phyloP scores from a whole-genome alignment of 2,329 filamentous ascomycete species.

The Dothistroma septosporum region DNA sequence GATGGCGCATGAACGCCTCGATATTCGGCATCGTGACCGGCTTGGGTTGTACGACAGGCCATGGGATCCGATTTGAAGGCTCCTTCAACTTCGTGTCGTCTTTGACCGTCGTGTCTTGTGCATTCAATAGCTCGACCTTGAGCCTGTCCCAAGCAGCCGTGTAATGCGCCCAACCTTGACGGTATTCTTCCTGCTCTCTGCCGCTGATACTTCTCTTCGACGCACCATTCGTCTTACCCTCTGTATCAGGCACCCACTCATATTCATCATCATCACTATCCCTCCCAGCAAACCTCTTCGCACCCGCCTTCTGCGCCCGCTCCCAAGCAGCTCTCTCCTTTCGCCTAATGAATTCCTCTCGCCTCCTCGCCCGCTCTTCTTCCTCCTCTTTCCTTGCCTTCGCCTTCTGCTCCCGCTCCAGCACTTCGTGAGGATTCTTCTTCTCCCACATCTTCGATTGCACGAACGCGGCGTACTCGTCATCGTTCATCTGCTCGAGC shows the following conservation, averaged over 20 bases:
- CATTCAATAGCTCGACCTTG: constrained; percentile 25
- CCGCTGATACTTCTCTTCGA: constrained; percentile 10
- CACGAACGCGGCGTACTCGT: constrained; percentile 85
- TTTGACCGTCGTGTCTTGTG: constrained; percentile 2
- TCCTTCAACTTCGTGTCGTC: constrained; percentile 13
- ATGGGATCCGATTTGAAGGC: constrained; percentile 51
- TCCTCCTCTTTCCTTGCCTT: constrained; percentile 48
- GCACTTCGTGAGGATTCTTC: constrained; percentile 76
- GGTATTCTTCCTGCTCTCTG: constrained; percentile 22
- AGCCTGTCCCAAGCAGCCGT: constrained; percentile 31
- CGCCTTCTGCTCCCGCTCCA: constrained; percentile 65
- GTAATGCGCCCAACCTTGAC: constrained; percentile 29
- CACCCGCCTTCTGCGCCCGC: constrained; percentile 33
- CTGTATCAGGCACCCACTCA: constrained; percentile 23
- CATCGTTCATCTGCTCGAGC: constrained; percentile 83
- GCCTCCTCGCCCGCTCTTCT: constrained; percentile 36
- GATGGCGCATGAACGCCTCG: constrained; percentile 63
- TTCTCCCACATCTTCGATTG: constrained; percentile 92
- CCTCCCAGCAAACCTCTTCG: constrained; percentile 35
- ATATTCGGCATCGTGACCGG: constrained; percentile 58
- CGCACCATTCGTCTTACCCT: constrained; percentile 10
- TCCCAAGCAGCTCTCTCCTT: constrained; percentile 35
- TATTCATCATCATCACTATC: constrained; percentile 41
- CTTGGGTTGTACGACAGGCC: constrained; percentile 67
- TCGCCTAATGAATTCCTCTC: constrained; percentile 42